A percentile compares a stretch with the other conserved stretches of the same genome.
phyloP scores from a whole-genome alignment of 495 filamentous ascomycete genomes.

The Saxophila tyrrhenica region DNA sequence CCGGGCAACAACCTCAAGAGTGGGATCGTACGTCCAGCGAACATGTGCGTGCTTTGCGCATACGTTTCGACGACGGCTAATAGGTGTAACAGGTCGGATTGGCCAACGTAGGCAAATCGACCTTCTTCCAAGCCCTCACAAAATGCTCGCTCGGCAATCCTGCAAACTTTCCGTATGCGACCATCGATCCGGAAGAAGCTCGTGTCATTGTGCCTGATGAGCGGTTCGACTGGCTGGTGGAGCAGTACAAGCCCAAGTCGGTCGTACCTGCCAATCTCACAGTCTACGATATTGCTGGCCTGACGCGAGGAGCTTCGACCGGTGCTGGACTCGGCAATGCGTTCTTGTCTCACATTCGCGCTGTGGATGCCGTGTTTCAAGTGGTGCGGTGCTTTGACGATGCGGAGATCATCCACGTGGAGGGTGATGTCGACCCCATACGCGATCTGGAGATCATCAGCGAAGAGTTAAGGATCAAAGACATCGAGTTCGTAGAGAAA shows the following conservation, averaged over 20 bases:
- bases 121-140: slow-evolving; percentile 98
- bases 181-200: slow-evolving; percentile 97
- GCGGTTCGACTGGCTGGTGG: slow-evolving; percentile 88
- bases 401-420: slow-evolving; percentile 98
- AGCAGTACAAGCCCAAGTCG: slow-evolving; percentile 96
- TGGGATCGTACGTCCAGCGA: slow-evolving; percentile 82
- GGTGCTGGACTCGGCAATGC: slow-evolving; percentile 96
- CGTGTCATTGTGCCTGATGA: slow-evolving; percentile 95
- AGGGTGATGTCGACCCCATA: slow-evolving; percentile 92
- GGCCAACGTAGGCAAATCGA: slow-evolving; percentile 99
- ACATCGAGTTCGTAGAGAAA: slow-evolving; percentile 98
- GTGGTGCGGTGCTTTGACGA: slow-evolving; percentile 98
- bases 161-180: slow-evolving; percentile 98
- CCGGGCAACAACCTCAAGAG: slow-evolving; percentile 98
- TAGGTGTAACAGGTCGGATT: slow-evolving; percentile 67
- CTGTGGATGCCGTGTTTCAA: slow-evolving; percentile 99
- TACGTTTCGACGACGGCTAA: slow-evolving; percentile 20
- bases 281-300: slow-evolving; percentile 97
- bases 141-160: slow-evolving; percentile 96
- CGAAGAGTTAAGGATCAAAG: slow-evolving; percentile 93
- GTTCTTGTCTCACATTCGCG: slow-evolving; percentile 97
- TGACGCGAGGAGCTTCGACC: slow-evolving; percentile 92
- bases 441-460: slow-evolving; percentile 94
- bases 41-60: slow-evolving; percentile 21
- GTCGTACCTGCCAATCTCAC: slow-evolving; percentile 92